Conservation (phyloP, 768 basidiomycete species). For the Rhodocollybia butyracea region DNA sequence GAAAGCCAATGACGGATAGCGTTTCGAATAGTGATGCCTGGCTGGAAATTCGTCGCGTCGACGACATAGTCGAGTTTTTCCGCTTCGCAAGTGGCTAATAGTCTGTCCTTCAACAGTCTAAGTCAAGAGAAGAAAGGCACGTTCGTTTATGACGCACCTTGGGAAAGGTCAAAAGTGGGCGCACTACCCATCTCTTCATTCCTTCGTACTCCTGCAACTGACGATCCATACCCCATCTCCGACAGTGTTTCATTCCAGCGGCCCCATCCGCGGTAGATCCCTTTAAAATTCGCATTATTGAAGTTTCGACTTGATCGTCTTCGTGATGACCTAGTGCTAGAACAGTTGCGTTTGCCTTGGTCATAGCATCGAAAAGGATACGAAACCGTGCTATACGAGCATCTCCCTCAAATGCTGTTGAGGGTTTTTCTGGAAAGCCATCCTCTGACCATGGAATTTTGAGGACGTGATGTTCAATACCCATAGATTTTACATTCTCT, state of each 20-base stretch:
- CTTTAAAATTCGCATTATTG: constrained; percentile 62
- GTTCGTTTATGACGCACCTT: constrained; percentile 47
- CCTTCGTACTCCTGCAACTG: constrained; percentile 40
- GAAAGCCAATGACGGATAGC: constrained; percentile 54
- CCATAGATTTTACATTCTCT: constrained; percentile 36
- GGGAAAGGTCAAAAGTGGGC: constrained; percentile 63
- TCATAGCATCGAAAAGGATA: constrained; percentile 47
- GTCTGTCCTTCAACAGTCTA: constrained; percentile 52
- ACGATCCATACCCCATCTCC: constrained; percentile 80
- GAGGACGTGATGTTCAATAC: constrained; percentile 42
- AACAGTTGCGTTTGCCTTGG: constrained; percentile 26
- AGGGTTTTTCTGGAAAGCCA: constrained; percentile 41
- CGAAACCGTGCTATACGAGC: constrained; percentile 62
- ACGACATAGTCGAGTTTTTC: constrained; percentile 57
- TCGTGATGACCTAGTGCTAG: constrained; percentile 75
- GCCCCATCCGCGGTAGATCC: constrained; percentile 57
- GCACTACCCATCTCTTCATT: constrained; percentile 65
- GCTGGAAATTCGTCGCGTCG: constrained; percentile 75
- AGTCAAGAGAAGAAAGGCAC: background rate
- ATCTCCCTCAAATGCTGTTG: constrained; percentile 45
- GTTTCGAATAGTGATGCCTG: constrained; percentile 69
- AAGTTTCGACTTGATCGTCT: constrained; percentile 84
- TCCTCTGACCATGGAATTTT: constrained; percentile 55
- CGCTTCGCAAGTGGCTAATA: constrained; percentile 74
- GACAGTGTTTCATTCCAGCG: constrained; percentile 61